Evolutionary conservation across 2,329 filamentous ascomycete genomes (phyloP).

Genomic region (Colletotrichum tamarilloi): DNA sequence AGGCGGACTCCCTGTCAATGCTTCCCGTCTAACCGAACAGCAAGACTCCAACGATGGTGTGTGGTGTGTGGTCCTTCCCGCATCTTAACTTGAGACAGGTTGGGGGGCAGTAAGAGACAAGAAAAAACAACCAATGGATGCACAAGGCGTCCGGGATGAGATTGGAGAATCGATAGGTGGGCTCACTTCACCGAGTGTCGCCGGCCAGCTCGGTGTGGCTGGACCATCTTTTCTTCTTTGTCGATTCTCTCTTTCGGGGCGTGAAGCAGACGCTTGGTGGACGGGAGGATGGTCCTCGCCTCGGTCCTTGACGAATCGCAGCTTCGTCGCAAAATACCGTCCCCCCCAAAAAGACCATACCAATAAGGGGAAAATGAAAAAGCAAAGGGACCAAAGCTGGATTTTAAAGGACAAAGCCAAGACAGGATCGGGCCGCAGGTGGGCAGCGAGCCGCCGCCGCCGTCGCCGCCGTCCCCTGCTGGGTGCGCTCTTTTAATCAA

Average conservation of each 20-base stretch:
- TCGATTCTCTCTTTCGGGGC: background rate
- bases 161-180: background rate
- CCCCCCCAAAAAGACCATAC: background rate
- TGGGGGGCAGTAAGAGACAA: background rate
- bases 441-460: background rate
- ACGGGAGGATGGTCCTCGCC: background rate
- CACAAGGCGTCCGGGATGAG: background rate
- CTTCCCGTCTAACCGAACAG: background rate
- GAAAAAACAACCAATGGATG: background rate
- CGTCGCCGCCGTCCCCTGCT: too few relatives aligned
- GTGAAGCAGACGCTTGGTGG: background rate
- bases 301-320: slow-evolving; percentile 13
- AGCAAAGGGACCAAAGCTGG: slow-evolving; percentile 7
- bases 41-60: background rate
- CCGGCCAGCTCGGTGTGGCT: slow-evolving; percentile 22
- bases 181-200: slow-evolving; percentile 14
- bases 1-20: background rate
- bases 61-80: background rate
- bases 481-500: background rate
- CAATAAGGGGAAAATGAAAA: background rate
- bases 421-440: slow-evolving; percentile 32
- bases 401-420: slow-evolving; percentile 15
- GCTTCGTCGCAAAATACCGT: background rate
- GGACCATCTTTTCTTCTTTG: slow-evolving; percentile 10
- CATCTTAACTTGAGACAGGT: background rate